Evolutionary conservation across 2,329 filamentous ascomycete genomes (phyloP).

Genomic region (Periconia sp.): DNA sequence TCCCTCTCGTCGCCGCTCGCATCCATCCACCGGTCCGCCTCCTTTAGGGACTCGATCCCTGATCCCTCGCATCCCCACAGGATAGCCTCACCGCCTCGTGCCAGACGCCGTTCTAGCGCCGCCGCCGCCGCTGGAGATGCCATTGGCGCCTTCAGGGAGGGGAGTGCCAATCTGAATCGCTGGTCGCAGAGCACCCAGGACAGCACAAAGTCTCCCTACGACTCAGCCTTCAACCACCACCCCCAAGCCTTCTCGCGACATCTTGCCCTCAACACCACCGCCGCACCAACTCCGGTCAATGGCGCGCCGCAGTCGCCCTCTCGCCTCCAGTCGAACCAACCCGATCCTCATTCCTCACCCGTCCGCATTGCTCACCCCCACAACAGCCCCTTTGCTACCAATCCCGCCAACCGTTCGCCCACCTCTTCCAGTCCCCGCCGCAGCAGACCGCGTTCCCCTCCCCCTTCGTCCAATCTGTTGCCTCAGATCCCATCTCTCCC

Average conservation of each 20-base stretch:
- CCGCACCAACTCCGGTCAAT: constrained; percentile 28
- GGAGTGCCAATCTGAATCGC: constrained; percentile 55
- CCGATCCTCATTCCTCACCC: constrained; percentile 16
- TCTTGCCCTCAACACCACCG: constrained; percentile 40
- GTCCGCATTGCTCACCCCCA: constrained; percentile 10
- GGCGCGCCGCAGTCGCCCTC: constrained; percentile 37
- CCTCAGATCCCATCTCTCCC: constrained; percentile 34
- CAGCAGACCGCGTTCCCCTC: constrained; percentile 34
- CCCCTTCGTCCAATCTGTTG: constrained; percentile 33
- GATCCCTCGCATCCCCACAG: constrained; percentile 26
- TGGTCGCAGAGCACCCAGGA: constrained; percentile 61
- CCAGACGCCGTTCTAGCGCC: constrained; percentile 45
- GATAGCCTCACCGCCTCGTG: constrained; percentile 30
- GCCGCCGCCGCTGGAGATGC: constrained; percentile 44
- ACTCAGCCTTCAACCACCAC: constrained; percentile 11
- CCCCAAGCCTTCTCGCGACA: constrained; percentile 38
- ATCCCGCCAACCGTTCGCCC: constrained; percentile 32
- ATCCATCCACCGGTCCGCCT: constrained; percentile 47
- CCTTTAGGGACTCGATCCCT: constrained; percentile 37
- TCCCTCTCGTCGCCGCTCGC: constrained; percentile 47
- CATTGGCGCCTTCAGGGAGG: constrained; percentile 44
- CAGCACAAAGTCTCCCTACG: constrained; percentile 43
- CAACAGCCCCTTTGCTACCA: not conserved
- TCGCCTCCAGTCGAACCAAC: constrained; percentile 15
- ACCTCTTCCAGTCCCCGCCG: constrained; percentile 39